Conservation (phyloP, 169 alveolate genomes). For the Plasmodium gonderi region DNA sequence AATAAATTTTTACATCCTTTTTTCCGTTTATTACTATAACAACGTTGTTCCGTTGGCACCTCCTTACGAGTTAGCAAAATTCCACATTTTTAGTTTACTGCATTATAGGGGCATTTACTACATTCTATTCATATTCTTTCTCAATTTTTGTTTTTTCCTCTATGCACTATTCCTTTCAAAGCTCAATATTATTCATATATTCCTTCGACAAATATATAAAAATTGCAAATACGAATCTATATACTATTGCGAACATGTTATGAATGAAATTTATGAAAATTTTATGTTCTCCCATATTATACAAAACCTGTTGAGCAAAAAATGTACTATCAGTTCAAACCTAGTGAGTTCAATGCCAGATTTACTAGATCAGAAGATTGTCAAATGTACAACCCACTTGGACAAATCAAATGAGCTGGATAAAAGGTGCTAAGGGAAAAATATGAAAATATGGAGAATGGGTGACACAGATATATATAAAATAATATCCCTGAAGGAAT, state of each 20-base stretch:
- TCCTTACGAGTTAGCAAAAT: slow-evolving; percentile 47
- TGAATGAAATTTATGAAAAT: slow-evolving; percentile 67
- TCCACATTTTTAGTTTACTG: slow-evolving; percentile 35
- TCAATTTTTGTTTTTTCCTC: slow-evolving; percentile 37
- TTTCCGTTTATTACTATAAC: slow-evolving; percentile 68
- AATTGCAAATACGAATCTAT: slow-evolving; percentile 67
- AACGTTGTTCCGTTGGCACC: slow-evolving; percentile 65
- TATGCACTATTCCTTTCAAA: slow-evolving; percentile 37
- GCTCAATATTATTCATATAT: slow-evolving; percentile 36
- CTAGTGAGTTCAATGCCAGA: no score
- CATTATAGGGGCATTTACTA: slow-evolving; percentile 62
- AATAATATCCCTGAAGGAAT: no score
- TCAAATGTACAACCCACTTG: no score
- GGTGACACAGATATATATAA: no score
- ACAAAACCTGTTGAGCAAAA: slow-evolving; percentile 8
- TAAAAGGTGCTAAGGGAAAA: no score
- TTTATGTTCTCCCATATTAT: slow-evolving; percentile 33
- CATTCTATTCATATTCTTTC: slow-evolving; percentile 43
- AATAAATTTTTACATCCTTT: slow-evolving; percentile 33
- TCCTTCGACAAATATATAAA: slow-evolving; percentile 58
- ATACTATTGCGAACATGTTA: slow-evolving; percentile 62
- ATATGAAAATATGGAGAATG: no score
- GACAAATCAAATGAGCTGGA: no score
- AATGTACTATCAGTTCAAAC: not conserved
- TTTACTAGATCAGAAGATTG: no score